Base-by-base conservation (phyloP, 2,329 filamentous ascomycete genomes). In the Penicillium sp. region DNA sequence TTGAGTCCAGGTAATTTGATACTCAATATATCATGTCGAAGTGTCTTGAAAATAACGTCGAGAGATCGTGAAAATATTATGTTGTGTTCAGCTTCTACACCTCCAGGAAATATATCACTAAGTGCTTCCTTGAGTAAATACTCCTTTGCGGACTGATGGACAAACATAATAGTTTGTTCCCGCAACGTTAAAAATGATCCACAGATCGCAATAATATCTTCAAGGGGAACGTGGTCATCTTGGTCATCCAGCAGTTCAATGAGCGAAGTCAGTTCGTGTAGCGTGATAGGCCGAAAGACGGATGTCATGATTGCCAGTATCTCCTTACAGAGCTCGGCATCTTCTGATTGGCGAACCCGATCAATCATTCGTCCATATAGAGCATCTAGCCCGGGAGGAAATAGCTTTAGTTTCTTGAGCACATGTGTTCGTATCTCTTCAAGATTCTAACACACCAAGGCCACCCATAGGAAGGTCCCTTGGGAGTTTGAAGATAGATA, bases 231-330 rank as follows among this genome's bases (percentile, higher is more conserved):
- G 31, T 21, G 8, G 14, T 43, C 35, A 50, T 55, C 53, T 3
- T n/a, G 7, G 16, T 46, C 14, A 2, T 55, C 45, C 8, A 23
- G 44, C n/a, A 53, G 33, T 19, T 53, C 52, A 21, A 55, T 21
- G n/a, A 27, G 54, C 1, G 49, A 53, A n/a, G 27, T 13, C 16
- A 80, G 42, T 57, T 82, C 76, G 0, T 57, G 3, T 3, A 80
- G 16, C 0, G 54, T 64, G 23, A 81, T 58, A 7, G 78, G 79
- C 3, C 73, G 74, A 50, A 73, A 76, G 3, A 69, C 67, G 5
- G 67, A 50, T 3, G 65, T 61, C 3, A 68, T 59, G 11, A 71
- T 50, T 8, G 67, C 63, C 7, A 83, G 70, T 13, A 81, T 66
- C 3, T 67, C 54, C 50, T 58, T 67, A 63, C 70, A 80, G 7